These are phyloP conservation scores for Dichotomocladium elegans DNA, from an alignment of 371 early-diverging fungal genomes.

Conservation along the genomic window DNA sequence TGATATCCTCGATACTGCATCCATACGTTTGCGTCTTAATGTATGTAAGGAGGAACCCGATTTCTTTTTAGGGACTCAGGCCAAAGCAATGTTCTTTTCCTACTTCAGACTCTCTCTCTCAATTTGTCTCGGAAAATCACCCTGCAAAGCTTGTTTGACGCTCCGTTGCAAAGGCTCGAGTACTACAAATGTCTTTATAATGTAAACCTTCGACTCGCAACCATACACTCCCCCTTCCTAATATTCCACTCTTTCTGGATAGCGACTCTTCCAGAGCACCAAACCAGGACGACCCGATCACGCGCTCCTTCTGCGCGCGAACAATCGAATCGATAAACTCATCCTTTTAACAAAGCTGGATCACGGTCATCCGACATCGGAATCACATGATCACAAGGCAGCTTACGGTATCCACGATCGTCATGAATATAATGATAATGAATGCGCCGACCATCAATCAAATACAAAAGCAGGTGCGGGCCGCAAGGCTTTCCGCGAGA, in stretches of 20 bases:
- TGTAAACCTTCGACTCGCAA: constrained; percentile 32
- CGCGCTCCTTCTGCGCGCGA: constrained; percentile 28
- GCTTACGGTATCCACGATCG: constrained; percentile 11
- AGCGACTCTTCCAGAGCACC: constrained; percentile 40
- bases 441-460: neutral
- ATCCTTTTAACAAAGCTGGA: constrained; percentile 16
- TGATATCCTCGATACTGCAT: constrained; percentile 29
- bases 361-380: too few species aligned
- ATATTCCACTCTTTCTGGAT: too few species aligned
- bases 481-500: constrained; percentile 21
- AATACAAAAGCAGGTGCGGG: constrained; percentile 1
- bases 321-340: constrained; percentile 33
- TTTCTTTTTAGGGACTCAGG: too few species aligned
- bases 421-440: constrained; percentile 21
- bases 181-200: constrained; percentile 49
- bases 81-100: neutral
- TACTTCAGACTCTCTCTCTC: constrained; percentile 23
- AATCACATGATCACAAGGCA: constrained; percentile 14
- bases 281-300: constrained; percentile 38
- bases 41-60: constrained; percentile 4
- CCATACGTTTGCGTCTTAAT: constrained; percentile 21
- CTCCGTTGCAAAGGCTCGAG: constrained; percentile 41
- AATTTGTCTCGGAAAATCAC: constrained; percentile 23
- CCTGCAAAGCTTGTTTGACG: constrained; percentile 39
- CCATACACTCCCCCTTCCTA: too few species aligned